Evolutionary conservation across 495 filamentous ascomycete genomes (phyloP).

Genomic region (Alectoria sarmentosa): DNA sequence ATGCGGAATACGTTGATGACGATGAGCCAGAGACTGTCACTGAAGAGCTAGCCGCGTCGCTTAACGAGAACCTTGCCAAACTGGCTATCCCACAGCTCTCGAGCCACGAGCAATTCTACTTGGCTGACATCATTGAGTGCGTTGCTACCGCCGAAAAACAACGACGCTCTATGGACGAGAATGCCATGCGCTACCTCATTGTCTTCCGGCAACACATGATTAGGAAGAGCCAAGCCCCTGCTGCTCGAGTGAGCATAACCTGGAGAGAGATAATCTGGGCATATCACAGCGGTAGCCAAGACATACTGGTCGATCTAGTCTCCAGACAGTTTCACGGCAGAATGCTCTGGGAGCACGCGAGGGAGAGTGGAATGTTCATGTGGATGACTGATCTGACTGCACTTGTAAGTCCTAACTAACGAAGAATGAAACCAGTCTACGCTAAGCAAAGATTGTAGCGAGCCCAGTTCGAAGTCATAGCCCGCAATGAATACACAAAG

Average conservation of each 20-base stretch:
- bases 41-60: constrained; percentile 59
- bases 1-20: constrained; percentile 47
- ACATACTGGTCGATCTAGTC: constrained; percentile 87
- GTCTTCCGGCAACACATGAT: constrained; percentile 84
- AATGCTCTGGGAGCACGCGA: constrained; percentile 76
- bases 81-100: constrained; percentile 76
- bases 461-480: constrained; percentile 79
- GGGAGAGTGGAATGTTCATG: constrained; percentile 89
- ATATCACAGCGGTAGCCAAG: constrained; percentile 84
- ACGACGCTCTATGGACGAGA: constrained; percentile 84
- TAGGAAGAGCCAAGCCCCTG: constrained; percentile 50
- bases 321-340: constrained; percentile 68
- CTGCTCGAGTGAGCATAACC: constrained; percentile 61
- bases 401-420: constrained; percentile 50
- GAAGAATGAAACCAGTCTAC: background rate
- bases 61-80: constrained; percentile 72
- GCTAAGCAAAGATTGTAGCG: constrained; percentile 42
- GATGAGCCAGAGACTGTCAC: constrained; percentile 59
- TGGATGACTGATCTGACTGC: constrained; percentile 76
- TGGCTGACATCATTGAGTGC: constrained; percentile 84
- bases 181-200: constrained; percentile 81
- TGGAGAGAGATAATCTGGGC: constrained; percentile 97
- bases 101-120: constrained; percentile 79
- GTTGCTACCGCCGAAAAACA: constrained; percentile 83
- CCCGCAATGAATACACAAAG: constrained; percentile 88